Conservation (phyloP, 257 asterid genomes). For the Solanum commersonii region DNA sequence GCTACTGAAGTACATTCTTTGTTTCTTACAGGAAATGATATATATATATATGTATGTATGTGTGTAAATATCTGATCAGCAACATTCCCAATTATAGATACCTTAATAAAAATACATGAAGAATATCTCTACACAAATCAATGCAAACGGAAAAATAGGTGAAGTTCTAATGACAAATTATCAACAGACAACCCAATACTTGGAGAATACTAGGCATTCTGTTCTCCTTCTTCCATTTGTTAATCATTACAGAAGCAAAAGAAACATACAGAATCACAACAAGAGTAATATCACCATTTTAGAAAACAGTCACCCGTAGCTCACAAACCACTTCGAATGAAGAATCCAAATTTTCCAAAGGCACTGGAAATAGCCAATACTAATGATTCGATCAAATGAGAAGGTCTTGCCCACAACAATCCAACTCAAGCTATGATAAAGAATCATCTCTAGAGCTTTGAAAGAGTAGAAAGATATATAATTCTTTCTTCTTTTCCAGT, state of each 20-base stretch:
- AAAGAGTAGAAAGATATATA: neutral
- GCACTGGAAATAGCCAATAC: neutral
- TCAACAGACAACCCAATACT: neutral
- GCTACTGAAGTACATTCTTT: neutral
- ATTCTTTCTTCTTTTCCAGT: neutral
- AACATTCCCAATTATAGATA: too few relatives aligned
- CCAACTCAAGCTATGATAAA: neutral
- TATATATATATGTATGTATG: neutral
- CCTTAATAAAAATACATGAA: too few relatives aligned
- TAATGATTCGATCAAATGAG: neutral
- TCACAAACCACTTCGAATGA: neutral
- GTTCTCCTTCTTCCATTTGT: neutral
- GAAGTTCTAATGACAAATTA: too few relatives aligned
- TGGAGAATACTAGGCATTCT: neutral
- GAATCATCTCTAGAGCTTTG: neutral
- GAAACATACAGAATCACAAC: neutral
- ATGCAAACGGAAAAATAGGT: too few relatives aligned
- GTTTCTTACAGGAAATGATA: neutral
- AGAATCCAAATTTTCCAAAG: neutral
- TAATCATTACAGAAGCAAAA: neutral
- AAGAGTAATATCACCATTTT: neutral
- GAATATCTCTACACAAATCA: too few relatives aligned
- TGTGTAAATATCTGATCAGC: too few relatives aligned
- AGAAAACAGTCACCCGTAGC: neutral
- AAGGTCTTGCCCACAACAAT: neutral